Evolutionary conservation across 805 yeast genomes (phyloP).

Genomic region (Phaffomyces opuntiae): DNA sequence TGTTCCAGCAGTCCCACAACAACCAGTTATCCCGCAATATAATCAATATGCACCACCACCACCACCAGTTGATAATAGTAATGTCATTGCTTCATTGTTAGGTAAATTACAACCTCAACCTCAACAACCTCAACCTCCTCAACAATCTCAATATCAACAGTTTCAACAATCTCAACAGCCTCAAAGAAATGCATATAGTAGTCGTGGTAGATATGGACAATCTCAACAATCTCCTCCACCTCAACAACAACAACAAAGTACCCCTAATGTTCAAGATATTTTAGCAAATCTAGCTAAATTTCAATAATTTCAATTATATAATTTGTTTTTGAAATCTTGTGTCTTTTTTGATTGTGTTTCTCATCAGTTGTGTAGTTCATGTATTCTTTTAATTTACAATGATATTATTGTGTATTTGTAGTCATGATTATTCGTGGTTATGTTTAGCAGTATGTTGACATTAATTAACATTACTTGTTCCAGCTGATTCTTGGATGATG

Average conservation of each 20-base stretch:
- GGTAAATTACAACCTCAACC: conserved; percentile 5
- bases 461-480: too few relatives aligned
- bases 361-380: too few relatives aligned
- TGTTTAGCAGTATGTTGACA: too few relatives aligned
- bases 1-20: conserved; percentile 6
- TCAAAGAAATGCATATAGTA: conserved; percentile 8
- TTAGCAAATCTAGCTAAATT: conserved; percentile 32
- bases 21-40: conserved; percentile 3
- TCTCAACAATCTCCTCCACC: background rate
- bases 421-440: too few relatives aligned
- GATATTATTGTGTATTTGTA: too few relatives aligned
- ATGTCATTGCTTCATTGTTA: conserved; percentile 4
- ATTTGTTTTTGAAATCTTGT: too few relatives aligned
- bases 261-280: conserved; percentile 24
- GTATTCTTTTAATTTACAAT: too few relatives aligned
- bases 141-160: conserved; percentile 8
- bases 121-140: conserved; percentile 2
- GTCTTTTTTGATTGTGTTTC: too few relatives aligned
- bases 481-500: too few relatives aligned
- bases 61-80: background rate
- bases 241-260: conserved; percentile 16
- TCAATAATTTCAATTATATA: too few relatives aligned
- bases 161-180: conserved; percentile 12
- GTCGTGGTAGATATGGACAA: conserved; percentile 7
- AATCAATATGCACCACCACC: background rate